phyloP scores from a whole-genome alignment of 192 early-diverging fungal species.

The Coemansia sp. region DNA sequence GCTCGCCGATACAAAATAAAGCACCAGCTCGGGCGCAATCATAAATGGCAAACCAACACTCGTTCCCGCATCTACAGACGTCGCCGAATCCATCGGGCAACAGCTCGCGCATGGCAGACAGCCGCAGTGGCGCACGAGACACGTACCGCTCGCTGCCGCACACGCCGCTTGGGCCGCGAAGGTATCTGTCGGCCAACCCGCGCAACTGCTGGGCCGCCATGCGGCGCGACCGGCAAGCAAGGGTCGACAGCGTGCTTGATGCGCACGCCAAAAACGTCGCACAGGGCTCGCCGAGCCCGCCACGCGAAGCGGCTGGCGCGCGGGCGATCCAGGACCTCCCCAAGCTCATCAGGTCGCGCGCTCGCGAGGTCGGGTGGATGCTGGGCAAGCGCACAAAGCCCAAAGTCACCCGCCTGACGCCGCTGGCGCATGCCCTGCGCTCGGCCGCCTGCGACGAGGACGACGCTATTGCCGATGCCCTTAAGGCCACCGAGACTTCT shows the following conservation, averaged over 20 bases:
- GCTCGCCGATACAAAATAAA: not conserved
- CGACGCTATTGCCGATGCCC: constrained; percentile 24
- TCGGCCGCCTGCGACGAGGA: constrained; percentile 37
- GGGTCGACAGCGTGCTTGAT: constrained; percentile 25
- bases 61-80: constrained; percentile 27
- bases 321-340: constrained; percentile 14
- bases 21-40: no score
- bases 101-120: not conserved
- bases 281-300: not conserved
- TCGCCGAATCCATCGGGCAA: constrained; percentile 18
- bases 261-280: constrained; percentile 10
- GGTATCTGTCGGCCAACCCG: not conserved
- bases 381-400: constrained; percentile 25
- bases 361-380: constrained; percentile 42
- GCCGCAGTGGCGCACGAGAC: no score
- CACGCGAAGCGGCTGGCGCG: not conserved
- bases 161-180: constrained; percentile 17
- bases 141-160: constrained; percentile 26
- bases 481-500: constrained; percentile 5
- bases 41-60: constrained; percentile 24
- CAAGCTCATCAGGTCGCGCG: constrained; percentile 22
- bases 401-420: constrained; percentile 7
- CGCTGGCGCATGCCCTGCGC: constrained; percentile 30
- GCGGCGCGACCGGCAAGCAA: constrained; percentile 31
- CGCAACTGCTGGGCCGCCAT: constrained; percentile 23